Conservation (phyloP, 345 rosid species). For the Erodium maritimum region DNA sequence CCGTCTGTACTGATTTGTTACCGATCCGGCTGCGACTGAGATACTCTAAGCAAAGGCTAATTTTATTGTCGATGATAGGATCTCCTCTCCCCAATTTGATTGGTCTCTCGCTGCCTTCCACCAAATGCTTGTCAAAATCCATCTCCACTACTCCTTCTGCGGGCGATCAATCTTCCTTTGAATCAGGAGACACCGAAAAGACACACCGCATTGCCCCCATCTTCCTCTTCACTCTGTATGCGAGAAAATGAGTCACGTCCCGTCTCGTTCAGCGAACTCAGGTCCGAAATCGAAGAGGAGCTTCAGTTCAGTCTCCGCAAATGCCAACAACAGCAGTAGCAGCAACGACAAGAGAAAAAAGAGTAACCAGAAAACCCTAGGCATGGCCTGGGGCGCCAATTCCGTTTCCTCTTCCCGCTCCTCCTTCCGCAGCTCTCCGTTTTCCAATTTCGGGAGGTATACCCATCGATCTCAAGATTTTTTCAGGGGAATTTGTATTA, state of each 20-base stretch:
- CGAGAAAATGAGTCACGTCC: slow-evolving; percentile 29
- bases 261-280: slow-evolving; percentile 35
- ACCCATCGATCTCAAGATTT: background rate
- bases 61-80: no score
- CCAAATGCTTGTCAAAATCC: no score
- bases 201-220: background rate
- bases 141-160: no score
- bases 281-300: slow-evolving; percentile 48
- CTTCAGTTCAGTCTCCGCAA: slow-evolving; percentile 35
- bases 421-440: slow-evolving; percentile 55
- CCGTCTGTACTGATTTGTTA: no score
- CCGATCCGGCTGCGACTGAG: no score
- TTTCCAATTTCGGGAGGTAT: slow-evolving; percentile 77
- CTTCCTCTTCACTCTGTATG: slow-evolving; percentile 18
- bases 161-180: no score
- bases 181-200: background rate
- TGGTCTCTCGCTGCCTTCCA: no score
- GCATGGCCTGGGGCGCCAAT: slow-evolving; percentile 79
- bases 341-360: slow-evolving; percentile 10
- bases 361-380: slow-evolving; percentile 79
- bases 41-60: no score
- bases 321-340: slow-evolving; percentile 16
- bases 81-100: no score
- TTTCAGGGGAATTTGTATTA: background rate
- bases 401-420: slow-evolving; percentile 65